Percentiles rank a stretch among this genome's conserved stretches.
These are phyloP conservation scores for Cyclotella sp. DNA, from an alignment of 108 stramenopile species.

Conservation along the genomic window DNA sequence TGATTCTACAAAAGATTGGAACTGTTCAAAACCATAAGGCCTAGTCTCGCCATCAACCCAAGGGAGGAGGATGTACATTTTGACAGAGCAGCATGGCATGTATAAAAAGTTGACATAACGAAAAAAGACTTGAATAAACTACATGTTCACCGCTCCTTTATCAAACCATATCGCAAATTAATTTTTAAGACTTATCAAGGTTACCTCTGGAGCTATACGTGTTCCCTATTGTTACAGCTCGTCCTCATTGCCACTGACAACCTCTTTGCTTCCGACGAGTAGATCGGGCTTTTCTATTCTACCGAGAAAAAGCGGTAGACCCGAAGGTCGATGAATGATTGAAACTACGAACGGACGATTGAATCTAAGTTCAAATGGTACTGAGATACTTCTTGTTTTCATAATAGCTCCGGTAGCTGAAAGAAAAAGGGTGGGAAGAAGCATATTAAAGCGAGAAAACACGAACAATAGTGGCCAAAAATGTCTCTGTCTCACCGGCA, in stretches of 20 bases:
- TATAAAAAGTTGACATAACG: too few species aligned
- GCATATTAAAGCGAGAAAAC: too few species aligned
- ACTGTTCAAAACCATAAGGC: neutral
- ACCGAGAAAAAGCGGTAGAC: constrained; percentile 21
- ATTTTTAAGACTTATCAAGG: too few species aligned
- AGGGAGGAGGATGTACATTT: too few species aligned
- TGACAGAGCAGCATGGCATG: too few species aligned
- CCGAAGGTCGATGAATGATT: constrained; percentile 21
- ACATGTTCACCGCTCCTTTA: too few species aligned
- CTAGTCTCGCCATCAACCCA: too few species aligned
- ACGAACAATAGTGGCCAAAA: too few species aligned
- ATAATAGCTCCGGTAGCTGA: neutral
- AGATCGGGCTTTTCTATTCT: constrained; percentile 19
- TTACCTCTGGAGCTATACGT: too few species aligned
- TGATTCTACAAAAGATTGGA: constrained; percentile 19
- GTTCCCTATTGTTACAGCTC: neutral
- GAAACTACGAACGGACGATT: constrained; percentile 26
- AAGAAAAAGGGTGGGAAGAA: too few species aligned
- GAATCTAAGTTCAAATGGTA: constrained; percentile 13
- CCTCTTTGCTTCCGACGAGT: neutral
- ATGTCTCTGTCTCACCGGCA: neutral
- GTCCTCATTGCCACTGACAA: neutral
- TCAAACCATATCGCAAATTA: too few species aligned
- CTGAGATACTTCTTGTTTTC: neutral
- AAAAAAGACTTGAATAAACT: too few species aligned